Evolutionary conservation across 2,329 filamentous ascomycete species (phyloP), one percentile per base, ranked within the genome.

Genomic region (Cladosporium oxysporum): DNA sequence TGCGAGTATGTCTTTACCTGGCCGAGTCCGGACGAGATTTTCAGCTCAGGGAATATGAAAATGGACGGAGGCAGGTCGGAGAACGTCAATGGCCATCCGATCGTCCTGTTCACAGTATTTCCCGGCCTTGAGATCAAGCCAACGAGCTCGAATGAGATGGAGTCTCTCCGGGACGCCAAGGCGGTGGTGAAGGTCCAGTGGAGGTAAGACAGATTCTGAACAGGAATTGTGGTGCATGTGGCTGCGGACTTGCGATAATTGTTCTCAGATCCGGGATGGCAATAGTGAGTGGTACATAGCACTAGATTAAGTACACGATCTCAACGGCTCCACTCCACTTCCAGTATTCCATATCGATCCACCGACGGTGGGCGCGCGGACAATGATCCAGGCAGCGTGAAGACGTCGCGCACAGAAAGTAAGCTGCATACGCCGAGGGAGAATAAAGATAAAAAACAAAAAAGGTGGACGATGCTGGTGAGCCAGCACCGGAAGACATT

Each of bases 401-500:
- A 26, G 23, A 26, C 23, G 23, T 26, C 23, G 23, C 23, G 23
- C 23, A 26, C 23, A 26, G 23, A 26, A 26, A 26, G 23, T 26
- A 26, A 26, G 23, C 23, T 26, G 23, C 23, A 26, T 26, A 26
- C 23, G 23, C 23, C 23, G 23, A 26, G 23, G 23, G 23, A 26
- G 23, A 26, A 26, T 2, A 26, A 26, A 26, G 3, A 26, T 1
- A 28, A 44, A 58, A 44, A 58, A 23, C 2, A 44, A 59, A 47
- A 35, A 47, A 52, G 12, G 8, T 29, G 4, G 11, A 28, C 37
- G 57, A 44, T 47, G 57, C 37, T 59, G 57, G 57, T 59, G 16
- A 59, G 57, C 57, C 57, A 59, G 37, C 57, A 59, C 57, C 57
- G 57, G 57, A 59, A 59, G 57, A 59, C 57, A 16, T 59, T 12